Evolutionary conservation across 1,284 basidiomycete species (phyloP).

Genomic region (Puccinia triticina): DNA sequence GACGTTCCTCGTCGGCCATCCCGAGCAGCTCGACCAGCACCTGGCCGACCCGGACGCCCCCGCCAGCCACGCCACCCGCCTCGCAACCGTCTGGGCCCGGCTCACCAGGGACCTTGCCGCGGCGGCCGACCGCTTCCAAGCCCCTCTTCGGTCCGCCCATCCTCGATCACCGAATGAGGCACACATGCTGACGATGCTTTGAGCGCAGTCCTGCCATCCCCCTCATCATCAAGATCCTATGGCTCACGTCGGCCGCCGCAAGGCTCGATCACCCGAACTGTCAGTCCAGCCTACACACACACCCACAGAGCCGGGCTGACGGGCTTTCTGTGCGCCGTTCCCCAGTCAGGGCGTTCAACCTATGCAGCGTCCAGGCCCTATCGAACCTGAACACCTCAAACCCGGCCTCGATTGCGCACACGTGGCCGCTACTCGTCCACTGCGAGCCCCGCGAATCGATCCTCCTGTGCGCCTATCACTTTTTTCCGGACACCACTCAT

Average conservation of each 20-base stretch:
- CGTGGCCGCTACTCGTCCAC: conserved; percentile 9
- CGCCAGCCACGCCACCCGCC: no score
- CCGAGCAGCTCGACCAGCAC: background rate
- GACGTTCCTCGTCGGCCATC: background rate
- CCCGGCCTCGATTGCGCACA: background rate
- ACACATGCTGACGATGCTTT: background rate
- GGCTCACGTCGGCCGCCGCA: conserved; percentile 14
- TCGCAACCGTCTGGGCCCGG: conserved; percentile 21
- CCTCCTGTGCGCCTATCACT: conserved; percentile 9
- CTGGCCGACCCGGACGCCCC: background rate
- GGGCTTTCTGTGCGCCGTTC: background rate
- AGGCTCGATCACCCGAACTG: conserved; percentile 24
- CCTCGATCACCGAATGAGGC: background rate
- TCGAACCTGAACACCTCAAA: conserved; percentile 26
- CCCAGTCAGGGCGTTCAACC: conserved; percentile 20
- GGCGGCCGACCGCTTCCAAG: background rate
- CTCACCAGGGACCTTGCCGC: conserved; percentile 22
- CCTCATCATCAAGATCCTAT: conserved; percentile 14
- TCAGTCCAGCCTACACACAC: background rate
- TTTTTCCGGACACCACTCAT: no score
- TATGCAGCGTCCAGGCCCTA: conserved; percentile 23
- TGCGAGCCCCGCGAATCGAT: conserved; percentile 25
- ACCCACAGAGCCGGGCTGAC: no score
- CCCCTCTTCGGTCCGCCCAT: conserved; percentile 22
- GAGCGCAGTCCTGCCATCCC: background rate